phyloP scores from a whole-genome alignment of 139 green algal genomes.

The Picochlorum costavermella region DNA sequence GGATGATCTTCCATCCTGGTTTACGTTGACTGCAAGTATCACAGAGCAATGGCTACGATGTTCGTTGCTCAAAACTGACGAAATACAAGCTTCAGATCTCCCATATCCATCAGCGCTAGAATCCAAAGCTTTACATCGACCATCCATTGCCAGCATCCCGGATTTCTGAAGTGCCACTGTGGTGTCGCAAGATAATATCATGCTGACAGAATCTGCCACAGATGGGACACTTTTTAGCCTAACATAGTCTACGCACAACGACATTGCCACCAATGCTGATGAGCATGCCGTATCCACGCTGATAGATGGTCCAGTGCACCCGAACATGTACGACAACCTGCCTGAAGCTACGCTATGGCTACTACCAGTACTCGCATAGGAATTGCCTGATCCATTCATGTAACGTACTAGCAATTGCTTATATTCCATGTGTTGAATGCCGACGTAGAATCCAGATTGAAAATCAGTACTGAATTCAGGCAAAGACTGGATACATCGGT shows the following conservation, averaged over 20 bases:
- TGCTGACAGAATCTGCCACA: slow-evolving; percentile 39
- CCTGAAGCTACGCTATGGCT: slow-evolving; percentile 52
- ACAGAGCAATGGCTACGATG: not conserved
- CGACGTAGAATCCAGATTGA: slow-evolving; percentile 47
- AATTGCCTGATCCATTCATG: slow-evolving; percentile 25
- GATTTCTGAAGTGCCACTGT: slow-evolving; percentile 18
- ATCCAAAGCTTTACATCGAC: slow-evolving; percentile 62
- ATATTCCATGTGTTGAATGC: slow-evolving; percentile 68
- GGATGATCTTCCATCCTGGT: slow-evolving; percentile 66
- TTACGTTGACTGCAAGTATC: slow-evolving; percentile 25
- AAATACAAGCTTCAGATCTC: slow-evolving; percentile 51
- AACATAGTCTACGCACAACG: slow-evolving; percentile 24
- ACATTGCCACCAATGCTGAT: slow-evolving; percentile 29
- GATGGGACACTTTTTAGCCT: not conserved
- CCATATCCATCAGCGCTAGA: slow-evolving; percentile 71
- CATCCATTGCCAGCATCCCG: slow-evolving; percentile 56
- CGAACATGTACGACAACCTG: slow-evolving; percentile 41
- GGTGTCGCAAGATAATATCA: slow-evolving; percentile 25
- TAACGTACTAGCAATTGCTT: slow-evolving; percentile 36
- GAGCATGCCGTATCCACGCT: slow-evolving; percentile 50
- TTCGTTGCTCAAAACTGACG: slow-evolving; percentile 7
- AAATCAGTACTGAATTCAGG: not conserved
- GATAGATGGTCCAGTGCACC: slow-evolving; percentile 27
- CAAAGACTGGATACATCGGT: slow-evolving; percentile 14
- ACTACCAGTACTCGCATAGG: slow-evolving; percentile 60